Evolutionary conservation across 768 basidiomycete species (phyloP), one percentile per base, ranked within the genome.

Genomic region (Lactarius sanguifluus): DNA sequence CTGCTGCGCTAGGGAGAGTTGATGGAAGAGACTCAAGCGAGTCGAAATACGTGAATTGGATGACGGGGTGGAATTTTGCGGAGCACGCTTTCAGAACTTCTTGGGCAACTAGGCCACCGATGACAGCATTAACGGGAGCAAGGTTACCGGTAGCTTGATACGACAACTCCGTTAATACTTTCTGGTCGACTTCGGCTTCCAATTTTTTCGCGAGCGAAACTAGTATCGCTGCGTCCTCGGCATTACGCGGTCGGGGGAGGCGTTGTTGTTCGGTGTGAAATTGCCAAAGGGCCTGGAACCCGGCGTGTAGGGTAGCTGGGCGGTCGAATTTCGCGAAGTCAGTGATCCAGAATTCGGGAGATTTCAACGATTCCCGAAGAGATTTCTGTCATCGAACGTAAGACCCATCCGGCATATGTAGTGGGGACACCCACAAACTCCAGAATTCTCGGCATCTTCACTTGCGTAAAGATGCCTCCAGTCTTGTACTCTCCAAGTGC

Each of bases 261-360:
- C 89, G 83, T 23, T 85, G 81, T 59, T 88, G 71, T 72, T 89
- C 80, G 52, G 83, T 79, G 59, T 77, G 78, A 78, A 94, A 99
- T 64, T 87, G 81, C 0, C 91, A 91, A 52, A 99, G 83, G 5
- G 96, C 95, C 76, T 95, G 95, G 84, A 97, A 98, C 43, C 93
- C 97, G 62, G 85, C 89, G 76, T 98, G 97, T 12, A 98, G 86
- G 5, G 91, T 88, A 10, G 91, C 77, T 2, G 96, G 95, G 23
- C 94, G 89, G 71, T 98, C 96, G 71, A 94, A 98, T 77, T 99
- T 98, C 73, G 92, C 94, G 71, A 98, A 98, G 76, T 99, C 97
- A 55, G 95, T 94, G 71, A 98, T 86, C 80, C 97, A 91, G 73
- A 85, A 86, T 71, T 98, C 96, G 0, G 97, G 96, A 23, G 80